Conservation (phyloP, 371 early-diverging fungal species). For the Mucor saturninus region DNA sequence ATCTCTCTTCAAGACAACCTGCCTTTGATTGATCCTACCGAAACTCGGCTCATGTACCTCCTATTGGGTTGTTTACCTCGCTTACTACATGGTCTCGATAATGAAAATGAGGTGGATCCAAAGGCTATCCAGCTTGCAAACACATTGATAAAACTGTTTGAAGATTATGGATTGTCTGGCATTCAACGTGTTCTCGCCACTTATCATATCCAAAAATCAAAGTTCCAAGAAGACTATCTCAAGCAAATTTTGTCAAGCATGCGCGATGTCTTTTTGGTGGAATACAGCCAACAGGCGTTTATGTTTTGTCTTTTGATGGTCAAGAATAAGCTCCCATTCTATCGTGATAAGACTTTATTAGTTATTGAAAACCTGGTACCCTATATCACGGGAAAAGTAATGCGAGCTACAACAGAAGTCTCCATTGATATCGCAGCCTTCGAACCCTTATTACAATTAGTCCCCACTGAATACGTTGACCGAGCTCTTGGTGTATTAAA, state of each 20-base stretch:
- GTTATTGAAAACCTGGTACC: slow-evolving; percentile 71
- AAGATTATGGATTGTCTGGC: slow-evolving; percentile 51
- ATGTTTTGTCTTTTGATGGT: slow-evolving; percentile 69
- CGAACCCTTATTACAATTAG: slow-evolving; percentile 58
- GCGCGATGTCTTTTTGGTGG: slow-evolving; percentile 69
- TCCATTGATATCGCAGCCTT: slow-evolving; percentile 51
- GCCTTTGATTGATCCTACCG: slow-evolving; percentile 70
- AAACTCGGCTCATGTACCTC: slow-evolving; percentile 65
- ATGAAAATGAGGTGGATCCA: slow-evolving; percentile 21
- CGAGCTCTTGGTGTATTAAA: slow-evolving; percentile 75
- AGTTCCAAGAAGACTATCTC: slow-evolving; percentile 76
- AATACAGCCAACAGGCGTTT: slow-evolving; percentile 64
- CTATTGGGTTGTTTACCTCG: slow-evolving; percentile 74
- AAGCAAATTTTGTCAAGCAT: slow-evolving; percentile 66
- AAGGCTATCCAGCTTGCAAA: slow-evolving; percentile 46
- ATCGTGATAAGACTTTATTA: slow-evolving; percentile 68
- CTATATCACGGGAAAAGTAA: slow-evolving; percentile 44
- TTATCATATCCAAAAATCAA: slow-evolving; percentile 69
- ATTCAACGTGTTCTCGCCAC: slow-evolving; percentile 63
- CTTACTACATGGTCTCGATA: slow-evolving; percentile 69
- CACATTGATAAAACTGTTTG: slow-evolving; percentile 58
- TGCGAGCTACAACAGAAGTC: slow-evolving; percentile 10
- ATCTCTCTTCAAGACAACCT: slow-evolving; percentile 62
- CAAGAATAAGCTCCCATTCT: slow-evolving; percentile 64
- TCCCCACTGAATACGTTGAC: slow-evolving; percentile 69